A percentile compares a stretch with the other conserved stretches of the same genome.
Conservation (phyloP, 139 green algal species). For the Spirogloea muscicola region DNA sequence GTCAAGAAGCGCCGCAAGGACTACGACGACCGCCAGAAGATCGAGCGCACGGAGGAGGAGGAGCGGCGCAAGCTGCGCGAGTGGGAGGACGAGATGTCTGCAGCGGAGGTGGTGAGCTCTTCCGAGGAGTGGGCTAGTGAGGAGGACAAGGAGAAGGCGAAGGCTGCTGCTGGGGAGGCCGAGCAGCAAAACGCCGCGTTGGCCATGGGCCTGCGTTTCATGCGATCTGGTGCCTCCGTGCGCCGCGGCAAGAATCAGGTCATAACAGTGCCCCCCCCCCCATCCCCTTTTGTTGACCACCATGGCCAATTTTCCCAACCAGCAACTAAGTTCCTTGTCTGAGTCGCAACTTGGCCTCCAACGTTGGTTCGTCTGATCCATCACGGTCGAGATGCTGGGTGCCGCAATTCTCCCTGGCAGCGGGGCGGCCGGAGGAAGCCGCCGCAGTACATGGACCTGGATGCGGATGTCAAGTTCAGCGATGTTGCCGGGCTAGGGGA, state of each 20-base stretch:
- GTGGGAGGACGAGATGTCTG: conserved; percentile 16
- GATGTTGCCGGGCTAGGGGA: conserved; percentile 87
- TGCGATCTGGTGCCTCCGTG: not conserved
- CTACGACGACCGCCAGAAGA: conserved; percentile 12
- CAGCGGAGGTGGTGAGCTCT: conserved; percentile 5
- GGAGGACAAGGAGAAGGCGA: conserved; percentile 15
- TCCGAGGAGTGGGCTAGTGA: not conserved
- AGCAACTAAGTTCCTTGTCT: too few species aligned
- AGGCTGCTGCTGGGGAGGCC: not conserved
- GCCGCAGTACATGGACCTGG: conserved; percentile 17
- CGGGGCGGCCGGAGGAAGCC: too few species aligned
- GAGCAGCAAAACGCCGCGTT: not conserved
- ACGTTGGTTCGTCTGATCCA: too few species aligned
- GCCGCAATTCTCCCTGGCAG: too few species aligned
- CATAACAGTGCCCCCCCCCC: too few species aligned
- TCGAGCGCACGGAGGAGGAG: conserved; percentile 9
- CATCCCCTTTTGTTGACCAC: too few species aligned
- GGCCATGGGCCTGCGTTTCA: not conserved
- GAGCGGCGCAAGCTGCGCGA: conserved; percentile 15
- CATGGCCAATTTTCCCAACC: too few species aligned
- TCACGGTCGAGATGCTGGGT: too few species aligned
- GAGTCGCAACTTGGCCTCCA: too few species aligned
- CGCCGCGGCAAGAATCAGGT: too few species aligned
- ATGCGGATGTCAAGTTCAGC: conserved; percentile 65
- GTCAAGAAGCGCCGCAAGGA: conserved; percentile 15